Percentiles rank a stretch among this genome's conserved stretches.
Evolutionary conservation across 805 yeast species (phyloP).

Genomic region (Priceomyces melissophilus): DNA sequence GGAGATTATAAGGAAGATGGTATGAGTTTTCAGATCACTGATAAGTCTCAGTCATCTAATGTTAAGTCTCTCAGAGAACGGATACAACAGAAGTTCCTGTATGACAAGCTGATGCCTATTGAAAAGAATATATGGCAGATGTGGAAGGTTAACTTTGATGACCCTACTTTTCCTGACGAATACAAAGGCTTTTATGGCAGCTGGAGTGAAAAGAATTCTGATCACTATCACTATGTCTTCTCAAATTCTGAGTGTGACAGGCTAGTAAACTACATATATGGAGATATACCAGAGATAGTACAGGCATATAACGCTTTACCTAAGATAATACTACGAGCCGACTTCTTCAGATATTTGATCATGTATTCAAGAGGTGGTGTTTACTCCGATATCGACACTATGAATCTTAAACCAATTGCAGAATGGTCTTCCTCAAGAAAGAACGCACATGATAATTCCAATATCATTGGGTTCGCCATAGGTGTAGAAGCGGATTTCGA

Average conservation of each 20-base stretch:
- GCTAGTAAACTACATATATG: conserved; percentile 59
- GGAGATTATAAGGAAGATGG: conserved; percentile 34
- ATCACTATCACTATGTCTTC: conserved; percentile 73
- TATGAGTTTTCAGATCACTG: conserved; percentile 32
- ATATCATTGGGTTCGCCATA: conserved; percentile 69
- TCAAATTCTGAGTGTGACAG: conserved; percentile 71
- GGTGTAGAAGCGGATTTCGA: conserved; percentile 98
- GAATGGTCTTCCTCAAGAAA: conserved; percentile 64
- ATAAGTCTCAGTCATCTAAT: conserved; percentile 48
- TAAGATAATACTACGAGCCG: conserved; percentile 79
- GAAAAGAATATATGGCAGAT: conserved; percentile 83
- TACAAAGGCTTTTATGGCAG: conserved; percentile 56
- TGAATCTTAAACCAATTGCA: conserved; percentile 64
- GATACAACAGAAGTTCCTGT: conserved; percentile 61
- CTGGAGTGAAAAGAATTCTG: conserved; percentile 72
- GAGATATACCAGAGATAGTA: conserved; percentile 70
- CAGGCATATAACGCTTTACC: conserved; percentile 79
- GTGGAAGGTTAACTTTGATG: conserved; percentile 68
- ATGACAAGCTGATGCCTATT: conserved; percentile 59
- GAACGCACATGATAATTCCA: conserved; percentile 23
- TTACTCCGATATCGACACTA: conserved; percentile 88
- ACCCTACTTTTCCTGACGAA: conserved; percentile 54
- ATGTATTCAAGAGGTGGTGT: conserved; percentile 90
- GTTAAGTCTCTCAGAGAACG: conserved; percentile 67
- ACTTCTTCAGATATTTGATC: conserved; percentile 86